phyloP scores from a whole-genome alignment of 371 early-diverging fungal species.

The Mortierella sp. region DNA sequence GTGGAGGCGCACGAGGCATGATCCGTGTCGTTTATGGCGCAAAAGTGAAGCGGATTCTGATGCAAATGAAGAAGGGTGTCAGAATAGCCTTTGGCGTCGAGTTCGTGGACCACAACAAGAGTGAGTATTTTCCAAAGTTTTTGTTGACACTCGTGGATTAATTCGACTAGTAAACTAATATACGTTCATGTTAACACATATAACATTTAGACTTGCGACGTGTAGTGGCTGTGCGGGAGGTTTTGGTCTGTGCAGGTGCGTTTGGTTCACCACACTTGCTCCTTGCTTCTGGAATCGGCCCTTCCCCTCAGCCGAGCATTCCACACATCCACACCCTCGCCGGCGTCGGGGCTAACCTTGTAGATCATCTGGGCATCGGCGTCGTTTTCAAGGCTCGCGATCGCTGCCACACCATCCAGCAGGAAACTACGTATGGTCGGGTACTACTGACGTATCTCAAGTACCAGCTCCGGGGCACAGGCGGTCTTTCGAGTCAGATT shows the following conservation, averaged over 20 bases:
- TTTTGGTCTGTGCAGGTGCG: conserved; percentile 38
- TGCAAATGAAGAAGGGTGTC: conserved; percentile 23
- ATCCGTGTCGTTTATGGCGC: conserved; percentile 46
- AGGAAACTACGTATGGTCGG: neutral
- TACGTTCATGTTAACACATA: neutral
- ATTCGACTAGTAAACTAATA: too few species aligned
- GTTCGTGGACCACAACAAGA: conserved; percentile 37
- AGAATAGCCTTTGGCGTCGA: conserved; percentile 36
- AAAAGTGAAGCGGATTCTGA: conserved; percentile 18
- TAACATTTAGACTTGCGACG: conserved; percentile 19
- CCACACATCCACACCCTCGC: conserved; percentile 46
- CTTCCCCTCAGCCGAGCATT: conserved; percentile 27
- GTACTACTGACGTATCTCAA: conserved; percentile 3
- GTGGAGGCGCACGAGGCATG: conserved; percentile 26
- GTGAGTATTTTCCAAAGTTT: neutral
- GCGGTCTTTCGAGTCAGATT: conserved; percentile 23
- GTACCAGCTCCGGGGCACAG: conserved; percentile 15
- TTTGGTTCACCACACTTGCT: conserved; percentile 42
- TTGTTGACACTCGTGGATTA: too few species aligned
- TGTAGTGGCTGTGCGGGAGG: conserved; percentile 25
- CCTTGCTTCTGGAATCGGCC: conserved; percentile 41
- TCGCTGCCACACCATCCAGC: conserved; percentile 13
- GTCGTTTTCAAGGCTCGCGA: conserved; percentile 26
- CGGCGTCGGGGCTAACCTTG: conserved; percentile 56
- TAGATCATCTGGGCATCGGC: conserved; percentile 47